phyloP scores from a whole-genome alignment of 2,329 filamentous ascomycete genomes.

The Trichoderma koningiopsis region DNA sequence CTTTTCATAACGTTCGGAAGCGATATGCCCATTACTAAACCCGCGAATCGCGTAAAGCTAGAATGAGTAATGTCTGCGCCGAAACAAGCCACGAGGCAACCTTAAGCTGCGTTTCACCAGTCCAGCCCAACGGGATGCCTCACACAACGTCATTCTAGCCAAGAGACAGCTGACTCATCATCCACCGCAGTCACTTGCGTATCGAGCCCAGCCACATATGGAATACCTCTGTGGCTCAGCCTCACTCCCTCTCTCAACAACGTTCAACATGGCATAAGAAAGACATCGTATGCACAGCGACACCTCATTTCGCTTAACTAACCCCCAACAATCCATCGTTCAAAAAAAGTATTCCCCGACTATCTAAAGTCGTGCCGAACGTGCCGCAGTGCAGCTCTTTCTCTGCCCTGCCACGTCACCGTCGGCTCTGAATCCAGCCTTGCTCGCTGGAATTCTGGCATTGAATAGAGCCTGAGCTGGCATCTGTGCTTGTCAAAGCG shows the following conservation, averaged over 20 bases:
- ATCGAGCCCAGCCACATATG: neutral
- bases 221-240: neutral
- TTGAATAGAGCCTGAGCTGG: neutral
- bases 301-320: slow-evolving; percentile 12
- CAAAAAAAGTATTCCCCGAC: neutral
- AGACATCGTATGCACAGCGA: neutral
- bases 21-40: neutral
- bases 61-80: neutral
- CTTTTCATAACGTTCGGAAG: neutral
- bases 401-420: slow-evolving; percentile 4
- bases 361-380: slow-evolving; percentile 3
- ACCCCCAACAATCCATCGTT: neutral
- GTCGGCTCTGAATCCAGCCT: neutral
- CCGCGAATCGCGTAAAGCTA: neutral
- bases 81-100: neutral
- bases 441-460: neutral
- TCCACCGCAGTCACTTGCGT: neutral
- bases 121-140: slow-evolving; percentile 11
- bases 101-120: neutral
- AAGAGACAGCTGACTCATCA: neutral
- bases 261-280: neutral
- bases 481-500: slow-evolving; percentile 8
- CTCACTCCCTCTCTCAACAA: neutral
- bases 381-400: neutral
- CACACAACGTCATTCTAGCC: slow-evolving; percentile 1